phyloP scores from a whole-genome alignment of 1,284 basidiomycete genomes.

The Sanguinoderma infundibulare region DNA sequence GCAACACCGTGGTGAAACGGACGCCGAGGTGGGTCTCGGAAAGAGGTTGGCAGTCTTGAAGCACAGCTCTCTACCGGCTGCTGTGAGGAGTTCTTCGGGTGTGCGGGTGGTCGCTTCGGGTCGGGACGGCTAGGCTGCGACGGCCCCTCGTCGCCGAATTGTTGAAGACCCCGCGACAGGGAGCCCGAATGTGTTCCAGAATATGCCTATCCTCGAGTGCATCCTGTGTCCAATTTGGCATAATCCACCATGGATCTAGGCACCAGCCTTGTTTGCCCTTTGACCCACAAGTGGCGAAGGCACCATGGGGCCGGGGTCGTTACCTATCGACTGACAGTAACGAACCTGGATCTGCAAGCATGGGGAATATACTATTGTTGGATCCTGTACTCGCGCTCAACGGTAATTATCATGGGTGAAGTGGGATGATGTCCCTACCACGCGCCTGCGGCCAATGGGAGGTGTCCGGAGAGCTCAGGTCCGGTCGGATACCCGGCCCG shows the following conservation, averaged over 20 bases:
- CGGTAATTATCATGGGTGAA: conserved; percentile 30
- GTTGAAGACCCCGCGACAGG: conserved; percentile 40
- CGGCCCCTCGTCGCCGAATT: conserved; percentile 50
- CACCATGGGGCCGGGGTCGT: conserved; percentile 41
- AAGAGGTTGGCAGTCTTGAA: conserved; percentile 50
- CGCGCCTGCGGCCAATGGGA: too few relatives aligned
- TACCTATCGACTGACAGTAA: conserved; percentile 39
- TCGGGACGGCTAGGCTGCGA: conserved; percentile 27
- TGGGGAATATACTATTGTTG: conserved; percentile 53
- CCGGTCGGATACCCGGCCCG: too few relatives aligned
- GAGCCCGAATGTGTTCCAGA: conserved; percentile 17
- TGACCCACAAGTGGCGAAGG: conserved; percentile 35
- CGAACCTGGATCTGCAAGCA: conserved; percentile 48
- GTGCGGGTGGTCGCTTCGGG: conserved; percentile 16
- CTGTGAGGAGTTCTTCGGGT: conserved; percentile 12
- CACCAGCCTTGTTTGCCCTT: conserved; percentile 30
- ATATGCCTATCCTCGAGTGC: conserved; percentile 32
- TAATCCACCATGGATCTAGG: not conserved
- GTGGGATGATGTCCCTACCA: not conserved
- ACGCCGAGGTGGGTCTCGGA: conserved; percentile 46
- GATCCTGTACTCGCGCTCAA: conserved; percentile 40
- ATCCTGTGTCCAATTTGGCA: conserved; percentile 89
- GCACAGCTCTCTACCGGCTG: conserved; percentile 18
- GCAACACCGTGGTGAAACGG: conserved; percentile 61
- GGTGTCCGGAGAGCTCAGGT: too few relatives aligned